Evolutionary conservation across 1,284 basidiomycete genomes (phyloP).

Genomic region (Agaricales sp.): DNA sequence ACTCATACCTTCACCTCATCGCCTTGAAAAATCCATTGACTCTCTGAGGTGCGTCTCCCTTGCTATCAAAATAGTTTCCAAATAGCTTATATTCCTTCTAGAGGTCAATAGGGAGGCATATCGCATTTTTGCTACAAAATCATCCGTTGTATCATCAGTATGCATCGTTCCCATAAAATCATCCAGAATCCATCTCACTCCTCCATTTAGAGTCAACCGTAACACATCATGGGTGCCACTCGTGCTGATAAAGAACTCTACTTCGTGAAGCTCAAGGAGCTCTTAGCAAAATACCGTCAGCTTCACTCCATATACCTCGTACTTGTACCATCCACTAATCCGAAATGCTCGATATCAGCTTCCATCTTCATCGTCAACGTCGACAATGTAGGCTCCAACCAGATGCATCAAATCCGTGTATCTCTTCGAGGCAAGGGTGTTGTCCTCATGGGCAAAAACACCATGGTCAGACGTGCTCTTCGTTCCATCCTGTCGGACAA

Average conservation of each 20-base stretch:
- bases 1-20: conserved; percentile 14
- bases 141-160: conserved; percentile 7
- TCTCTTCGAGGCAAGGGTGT: conserved; percentile 94
- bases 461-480: conserved; percentile 98
- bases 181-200: too few relatives aligned
- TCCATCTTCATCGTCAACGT: conserved; percentile 99
- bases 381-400: conserved; percentile 99
- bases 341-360: conserved; percentile 52
- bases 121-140: conserved; percentile 25
- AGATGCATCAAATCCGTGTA: conserved; percentile 98
- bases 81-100: conserved; percentile 19
- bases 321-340: conserved; percentile 5
- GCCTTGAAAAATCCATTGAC: conserved; percentile 91
- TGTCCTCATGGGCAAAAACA: conserved; percentile 99
- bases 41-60: conserved; percentile 37
- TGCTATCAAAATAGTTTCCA: background rate
- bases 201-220: too few relatives aligned
- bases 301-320: conserved; percentile 13
- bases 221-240: conserved; percentile 78
- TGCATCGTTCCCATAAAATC: conserved; percentile 9
- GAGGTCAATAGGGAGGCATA: conserved; percentile 87
- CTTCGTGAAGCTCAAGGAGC: conserved; percentile 91
- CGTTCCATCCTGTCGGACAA: conserved; percentile 83
- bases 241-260: conserved; percentile 89
- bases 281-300: conserved; percentile 86